A percentile compares a stretch with the other conserved stretches of the same genome.
Conservation (phyloP, 2,329 filamentous ascomycete genomes). For the Ceratocystis cubensis region DNA sequence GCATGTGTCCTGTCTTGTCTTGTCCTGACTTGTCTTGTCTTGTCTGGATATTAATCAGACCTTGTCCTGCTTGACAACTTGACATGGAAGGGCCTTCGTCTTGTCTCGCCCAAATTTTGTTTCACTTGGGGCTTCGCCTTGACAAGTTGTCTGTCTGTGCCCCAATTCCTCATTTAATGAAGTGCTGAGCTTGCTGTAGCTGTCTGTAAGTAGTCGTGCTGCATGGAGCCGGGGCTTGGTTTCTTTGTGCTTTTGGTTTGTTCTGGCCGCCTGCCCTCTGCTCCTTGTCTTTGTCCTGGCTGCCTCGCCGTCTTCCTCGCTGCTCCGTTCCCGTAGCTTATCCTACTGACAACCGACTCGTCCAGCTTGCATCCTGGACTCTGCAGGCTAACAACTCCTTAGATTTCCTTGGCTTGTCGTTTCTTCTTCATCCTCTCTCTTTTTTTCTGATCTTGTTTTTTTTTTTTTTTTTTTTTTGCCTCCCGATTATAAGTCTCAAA, state of each 20-base stretch:
- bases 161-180: constrained; percentile 2
- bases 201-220: too few relatives aligned
- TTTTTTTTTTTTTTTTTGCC: background rate
- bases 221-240: too few relatives aligned
- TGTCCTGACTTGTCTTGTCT: background rate
- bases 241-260: too few relatives aligned
- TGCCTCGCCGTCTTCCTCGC: background rate
- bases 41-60: background rate
- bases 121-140: constrained; percentile 7
- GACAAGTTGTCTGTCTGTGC: constrained; percentile 3
- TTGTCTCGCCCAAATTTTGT: constrained; percentile 9
- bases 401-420: background rate
- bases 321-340: background rate
- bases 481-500: background rate
- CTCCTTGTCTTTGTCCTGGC: background rate
- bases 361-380: background rate
- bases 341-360: background rate
- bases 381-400: background rate
- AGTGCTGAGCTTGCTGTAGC: background rate
- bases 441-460: too few relatives aligned
- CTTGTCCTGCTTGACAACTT: background rate
- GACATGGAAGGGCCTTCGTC: background rate
- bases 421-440: too few relatives aligned
- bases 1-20: background rate
- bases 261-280: background rate